Evolutionary conservation across 805 yeast genomes (phyloP).

Genomic region (Torulaspora delbrueckii): DNA sequence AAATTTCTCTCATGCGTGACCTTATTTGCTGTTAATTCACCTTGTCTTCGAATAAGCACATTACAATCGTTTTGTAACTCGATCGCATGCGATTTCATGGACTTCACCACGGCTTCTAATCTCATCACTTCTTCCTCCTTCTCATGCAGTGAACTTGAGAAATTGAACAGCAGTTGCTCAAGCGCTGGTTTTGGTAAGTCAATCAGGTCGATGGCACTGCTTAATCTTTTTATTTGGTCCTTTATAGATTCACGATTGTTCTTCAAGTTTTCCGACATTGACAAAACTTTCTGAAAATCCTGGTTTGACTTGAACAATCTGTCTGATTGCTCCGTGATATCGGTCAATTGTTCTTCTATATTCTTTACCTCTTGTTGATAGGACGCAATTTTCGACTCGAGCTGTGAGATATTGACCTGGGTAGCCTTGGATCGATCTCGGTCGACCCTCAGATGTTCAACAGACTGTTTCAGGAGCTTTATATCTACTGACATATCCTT

Average conservation of each 20-base stretch:
- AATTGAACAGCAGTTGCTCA: conserved; percentile 39
- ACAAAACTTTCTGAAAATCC: conserved; percentile 68
- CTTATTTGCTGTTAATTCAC: conserved; percentile 48
- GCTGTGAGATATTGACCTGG: conserved; percentile 41
- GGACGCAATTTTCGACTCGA: conserved; percentile 41
- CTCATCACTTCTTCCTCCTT: conserved; percentile 30
- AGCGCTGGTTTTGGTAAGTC: conserved; percentile 38
- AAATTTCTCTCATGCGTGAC: conserved; percentile 19
- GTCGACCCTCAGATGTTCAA: conserved; percentile 69
- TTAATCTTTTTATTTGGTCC: conserved; percentile 50
- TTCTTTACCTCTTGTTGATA: conserved; percentile 46
- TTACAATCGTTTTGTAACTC: conserved; percentile 35
- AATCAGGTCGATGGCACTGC: conserved; percentile 20
- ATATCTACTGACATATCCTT: conserved; percentile 76
- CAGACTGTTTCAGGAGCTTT: conserved; percentile 70
- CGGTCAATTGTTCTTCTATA: conserved; percentile 47
- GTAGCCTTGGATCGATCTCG: conserved; percentile 64
- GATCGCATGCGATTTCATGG: conserved; percentile 25
- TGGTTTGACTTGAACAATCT: conserved; percentile 69
- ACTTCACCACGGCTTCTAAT: conserved; percentile 23
- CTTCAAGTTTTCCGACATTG: conserved; percentile 53
- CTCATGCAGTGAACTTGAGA: conserved; percentile 32
- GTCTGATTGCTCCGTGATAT: conserved; percentile 55
- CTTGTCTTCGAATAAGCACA: conserved; percentile 45
- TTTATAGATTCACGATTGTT: conserved; percentile 43